phyloP scores from a whole-genome alignment of 1,284 basidiomycete genomes.

The Heterobasidion annosum region DNA sequence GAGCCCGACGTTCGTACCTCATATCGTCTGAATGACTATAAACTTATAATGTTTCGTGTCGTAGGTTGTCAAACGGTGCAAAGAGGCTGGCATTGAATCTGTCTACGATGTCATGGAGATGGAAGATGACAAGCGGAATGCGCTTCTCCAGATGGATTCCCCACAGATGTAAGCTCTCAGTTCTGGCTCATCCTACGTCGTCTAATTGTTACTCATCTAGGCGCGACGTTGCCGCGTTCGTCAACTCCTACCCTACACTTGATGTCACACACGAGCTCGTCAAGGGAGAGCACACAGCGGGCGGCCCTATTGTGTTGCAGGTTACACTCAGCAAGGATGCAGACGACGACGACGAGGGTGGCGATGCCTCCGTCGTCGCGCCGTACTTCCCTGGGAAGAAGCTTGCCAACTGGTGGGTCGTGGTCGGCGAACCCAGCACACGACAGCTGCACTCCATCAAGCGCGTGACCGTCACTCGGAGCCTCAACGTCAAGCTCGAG shows the following conservation, averaged over 20 bases:
- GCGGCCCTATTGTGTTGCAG: conserved; percentile 74
- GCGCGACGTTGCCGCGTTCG: conserved; percentile 87
- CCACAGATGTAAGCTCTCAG: conserved; percentile 65
- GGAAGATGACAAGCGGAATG: conserved; percentile 83
- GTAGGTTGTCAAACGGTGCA: conserved; percentile 80
- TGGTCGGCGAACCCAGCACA: conserved; percentile 75
- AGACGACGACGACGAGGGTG: conserved; percentile 70
- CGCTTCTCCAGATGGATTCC: conserved; percentile 79
- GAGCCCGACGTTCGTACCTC: conserved; percentile 58
- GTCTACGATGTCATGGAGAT: conserved; percentile 97
- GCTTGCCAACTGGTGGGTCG: conserved; percentile 96
- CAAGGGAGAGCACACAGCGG: conserved; percentile 78
- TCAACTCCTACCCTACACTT: conserved; percentile 90
- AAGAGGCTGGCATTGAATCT: conserved; percentile 70
- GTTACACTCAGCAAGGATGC: conserved; percentile 78
- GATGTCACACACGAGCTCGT: conserved; percentile 82
- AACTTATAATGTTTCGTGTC: conserved; percentile 1
- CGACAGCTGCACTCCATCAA: conserved; percentile 89
- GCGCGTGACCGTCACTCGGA: conserved; percentile 82
- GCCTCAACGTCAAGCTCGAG: conserved; percentile 78
- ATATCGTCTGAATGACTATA: not conserved
- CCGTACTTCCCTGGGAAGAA: conserved; percentile 90
- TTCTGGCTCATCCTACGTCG: not conserved
- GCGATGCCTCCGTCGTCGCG: conserved; percentile 78
- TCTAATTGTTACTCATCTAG: conserved; percentile 25